phyloP scores from a whole-genome alignment of 805 yeast genomes.

The Maudiozyma saulgeensis region DNA sequence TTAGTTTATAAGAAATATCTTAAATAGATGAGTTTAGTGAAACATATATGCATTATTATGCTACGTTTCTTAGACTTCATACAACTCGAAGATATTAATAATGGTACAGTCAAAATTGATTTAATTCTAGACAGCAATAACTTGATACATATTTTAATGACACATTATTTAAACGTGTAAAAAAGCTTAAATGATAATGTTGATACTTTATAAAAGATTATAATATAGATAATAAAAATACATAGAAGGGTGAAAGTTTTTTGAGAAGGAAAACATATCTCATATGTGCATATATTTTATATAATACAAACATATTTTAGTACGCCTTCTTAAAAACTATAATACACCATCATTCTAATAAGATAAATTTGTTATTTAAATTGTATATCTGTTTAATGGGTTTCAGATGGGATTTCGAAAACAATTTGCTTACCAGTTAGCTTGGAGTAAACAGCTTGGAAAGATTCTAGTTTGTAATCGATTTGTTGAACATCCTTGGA shows the following conservation, averaged over 20 bases:
- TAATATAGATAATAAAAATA: neutral
- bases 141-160: no score
- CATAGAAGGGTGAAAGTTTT: neutral
- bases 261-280: neutral
- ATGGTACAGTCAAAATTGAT: no score
- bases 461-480: conserved; percentile 98
- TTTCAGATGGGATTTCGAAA: conserved; percentile 72
- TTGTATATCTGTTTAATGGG: conserved; percentile 20
- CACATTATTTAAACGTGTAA: no score
- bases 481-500: conserved; percentile 94
- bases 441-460: conserved; percentile 97
- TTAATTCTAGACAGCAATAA: no score
- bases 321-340: neutral
- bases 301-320: neutral
- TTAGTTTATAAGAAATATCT: no score
- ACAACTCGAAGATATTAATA: no score
- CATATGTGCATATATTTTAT: neutral
- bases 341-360: neutral
- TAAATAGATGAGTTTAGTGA: no score
- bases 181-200: neutral
- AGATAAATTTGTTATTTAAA: neutral
- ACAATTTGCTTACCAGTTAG: conserved; percentile 99
- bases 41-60: no score
- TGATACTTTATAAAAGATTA: neutral
- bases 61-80: no score